phyloP scores from a whole-genome alignment of 495 filamentous ascomycete species.

The Tuber brumale region DNA sequence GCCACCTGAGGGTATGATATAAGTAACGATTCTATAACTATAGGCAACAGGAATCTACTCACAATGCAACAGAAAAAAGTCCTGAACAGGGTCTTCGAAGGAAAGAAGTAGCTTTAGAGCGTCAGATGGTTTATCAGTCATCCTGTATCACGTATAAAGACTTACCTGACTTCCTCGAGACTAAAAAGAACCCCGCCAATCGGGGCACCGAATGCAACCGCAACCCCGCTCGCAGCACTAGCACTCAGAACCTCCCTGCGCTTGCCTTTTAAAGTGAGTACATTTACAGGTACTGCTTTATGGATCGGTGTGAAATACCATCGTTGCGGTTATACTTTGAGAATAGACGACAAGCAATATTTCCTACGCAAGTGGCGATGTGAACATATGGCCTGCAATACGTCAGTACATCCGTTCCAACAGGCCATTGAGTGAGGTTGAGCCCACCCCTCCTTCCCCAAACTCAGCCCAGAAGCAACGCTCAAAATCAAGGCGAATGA shows the following conservation, averaged over 20 bases:
- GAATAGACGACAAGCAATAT: conserved; percentile 89
- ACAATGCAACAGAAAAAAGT: conserved; percentile 98
- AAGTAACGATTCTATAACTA: conserved; percentile 6
- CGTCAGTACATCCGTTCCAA: conserved; percentile 20
- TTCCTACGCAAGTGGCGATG: conserved; percentile 91
- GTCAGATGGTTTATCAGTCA: conserved; percentile 19
- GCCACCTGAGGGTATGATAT: conserved; percentile 49
- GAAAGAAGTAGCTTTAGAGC: conserved; percentile 74
- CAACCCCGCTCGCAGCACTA: conserved; percentile 84
- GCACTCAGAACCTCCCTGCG: conserved; percentile 88
- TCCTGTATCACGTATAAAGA: conserved; percentile 13
- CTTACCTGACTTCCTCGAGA: conserved; percentile 75
- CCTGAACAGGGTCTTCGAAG: conserved; percentile 93
- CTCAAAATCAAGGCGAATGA: conserved; percentile 75
- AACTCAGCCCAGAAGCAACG: conserved; percentile 82
- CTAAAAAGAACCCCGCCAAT: conserved; percentile 91
- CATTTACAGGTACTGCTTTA: not conserved
- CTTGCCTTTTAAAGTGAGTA: conserved; percentile 46
- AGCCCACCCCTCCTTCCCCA: conserved; percentile 74
- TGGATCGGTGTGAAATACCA: conserved; percentile 46
- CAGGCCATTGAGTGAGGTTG: conserved; percentile 1
- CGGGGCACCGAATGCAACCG: conserved; percentile 90
- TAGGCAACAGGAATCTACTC: conserved; percentile 27
- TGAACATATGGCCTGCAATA: conserved; percentile 77
- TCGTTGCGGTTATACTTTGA: conserved; percentile 91